Evolutionary conservation across 1,284 basidiomycete genomes (phyloP).

Genomic region (Melampsora larici-populina): DNA sequence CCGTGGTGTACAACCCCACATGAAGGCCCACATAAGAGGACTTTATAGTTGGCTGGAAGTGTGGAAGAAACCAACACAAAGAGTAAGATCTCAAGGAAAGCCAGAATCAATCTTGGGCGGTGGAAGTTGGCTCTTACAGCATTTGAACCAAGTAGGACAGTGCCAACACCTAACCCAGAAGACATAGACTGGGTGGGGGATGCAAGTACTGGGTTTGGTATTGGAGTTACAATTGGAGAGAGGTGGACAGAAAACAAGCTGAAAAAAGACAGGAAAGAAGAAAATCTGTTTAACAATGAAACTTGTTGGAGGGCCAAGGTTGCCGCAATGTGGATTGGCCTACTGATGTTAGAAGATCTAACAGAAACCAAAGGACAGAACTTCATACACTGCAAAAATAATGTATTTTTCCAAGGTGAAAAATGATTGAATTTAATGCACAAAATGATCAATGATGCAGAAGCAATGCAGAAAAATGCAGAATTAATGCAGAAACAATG

Average conservation of each 20-base stretch:
- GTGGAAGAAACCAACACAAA: not conserved
- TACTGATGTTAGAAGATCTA: not conserved
- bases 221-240: not conserved
- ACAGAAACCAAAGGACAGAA: not conserved
- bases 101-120: not conserved
- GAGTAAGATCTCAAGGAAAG: not conserved
- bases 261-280: not conserved
- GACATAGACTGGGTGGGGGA: slow-evolving; percentile 23
- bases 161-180: too few species aligned
- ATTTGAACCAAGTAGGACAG: too few species aligned
- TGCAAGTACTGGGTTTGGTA: not conserved
- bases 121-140: not conserved
- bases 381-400: too few species aligned
- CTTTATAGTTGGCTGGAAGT: not conserved
- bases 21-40: not conserved
- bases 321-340: not conserved
- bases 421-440: too few species aligned
- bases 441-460: too few species aligned
- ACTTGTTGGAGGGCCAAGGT: not conserved
- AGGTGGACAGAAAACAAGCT: slow-evolving; percentile 2
- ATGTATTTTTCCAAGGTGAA: too few species aligned
- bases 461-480: too few species aligned
- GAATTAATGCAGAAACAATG: too few species aligned
- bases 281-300: too few species aligned
- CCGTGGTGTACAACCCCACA: not conserved